Conservation (phyloP, 768 basidiomycete species). For the Hortiboletus flavorubellus region DNA sequence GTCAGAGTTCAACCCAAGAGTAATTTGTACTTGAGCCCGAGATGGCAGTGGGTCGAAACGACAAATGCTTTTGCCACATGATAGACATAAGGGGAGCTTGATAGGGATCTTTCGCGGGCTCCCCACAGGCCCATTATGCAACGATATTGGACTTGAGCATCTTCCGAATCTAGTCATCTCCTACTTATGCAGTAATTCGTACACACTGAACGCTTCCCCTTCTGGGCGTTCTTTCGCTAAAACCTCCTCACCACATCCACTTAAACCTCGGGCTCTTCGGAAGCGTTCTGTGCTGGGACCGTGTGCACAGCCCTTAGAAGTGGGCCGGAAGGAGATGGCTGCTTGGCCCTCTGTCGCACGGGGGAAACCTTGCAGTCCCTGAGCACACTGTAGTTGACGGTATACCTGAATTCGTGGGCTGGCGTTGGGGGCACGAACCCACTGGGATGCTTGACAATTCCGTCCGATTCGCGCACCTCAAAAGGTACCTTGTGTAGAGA, state of each 20-base stretch:
- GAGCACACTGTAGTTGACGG: conserved; percentile 4
- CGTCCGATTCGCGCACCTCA: conserved; percentile 38
- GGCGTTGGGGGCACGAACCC: conserved; percentile 45
- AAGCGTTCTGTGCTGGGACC: neutral
- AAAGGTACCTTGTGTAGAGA: conserved; percentile 40
- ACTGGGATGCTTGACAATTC: conserved; percentile 38
- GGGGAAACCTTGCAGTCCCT: conserved; percentile 19
- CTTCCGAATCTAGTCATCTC: conserved; percentile 18
- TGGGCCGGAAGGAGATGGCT: conserved; percentile 11
- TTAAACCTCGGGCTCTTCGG: conserved; percentile 10
- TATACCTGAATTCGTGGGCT: conserved; percentile 33
- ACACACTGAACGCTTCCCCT: conserved; percentile 21
- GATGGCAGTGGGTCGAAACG: neutral
- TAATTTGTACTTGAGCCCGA: too few species aligned
- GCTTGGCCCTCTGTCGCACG: conserved; percentile 7
- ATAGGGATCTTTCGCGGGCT: too few species aligned
- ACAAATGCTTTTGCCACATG: neutral
- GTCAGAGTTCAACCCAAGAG: neutral
- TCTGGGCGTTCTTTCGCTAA: neutral
- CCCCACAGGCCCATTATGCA: too few species aligned
- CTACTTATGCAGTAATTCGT: conserved; percentile 8
- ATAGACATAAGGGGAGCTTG: too few species aligned
- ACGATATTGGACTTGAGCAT: neutral
- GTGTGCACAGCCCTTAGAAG: conserved; percentile 26
- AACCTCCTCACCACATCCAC: conserved; percentile 11